Evolutionary conservation across 1,139 yeast species (phyloP).

Genomic region (Debaryomyces fabryi): DNA sequence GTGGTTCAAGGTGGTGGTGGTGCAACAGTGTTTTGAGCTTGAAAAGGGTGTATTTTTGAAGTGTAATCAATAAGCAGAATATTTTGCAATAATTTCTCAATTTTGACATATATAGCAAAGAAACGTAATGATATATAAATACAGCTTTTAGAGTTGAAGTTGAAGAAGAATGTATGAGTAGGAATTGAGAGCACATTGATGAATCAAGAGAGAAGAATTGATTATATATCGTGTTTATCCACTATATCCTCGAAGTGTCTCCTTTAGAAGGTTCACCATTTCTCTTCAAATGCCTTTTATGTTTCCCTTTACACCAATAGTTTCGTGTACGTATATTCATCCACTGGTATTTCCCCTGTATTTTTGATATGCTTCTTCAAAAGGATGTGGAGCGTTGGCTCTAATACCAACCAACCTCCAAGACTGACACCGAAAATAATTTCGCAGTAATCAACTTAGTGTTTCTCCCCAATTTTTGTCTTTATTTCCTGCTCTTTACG

Average conservation of each 20-base stretch:
- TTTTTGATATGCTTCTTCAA: constrained; percentile 16
- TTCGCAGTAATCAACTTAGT: constrained; percentile 6
- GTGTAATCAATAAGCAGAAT: not conserved
- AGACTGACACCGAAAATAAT: constrained; percentile 24
- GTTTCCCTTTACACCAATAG: constrained; percentile 18
- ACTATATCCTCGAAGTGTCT: constrained; percentile 22
- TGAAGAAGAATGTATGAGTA: not conserved
- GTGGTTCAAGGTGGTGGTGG: not conserved
- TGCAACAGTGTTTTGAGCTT: not conserved
- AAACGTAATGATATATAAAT: too few relatives aligned
- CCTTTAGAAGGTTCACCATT: constrained; percentile 25
- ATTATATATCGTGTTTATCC: not conserved
- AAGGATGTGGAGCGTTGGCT: constrained; percentile 30
- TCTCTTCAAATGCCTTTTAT: constrained; percentile 16
- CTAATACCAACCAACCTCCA: constrained; percentile 35
- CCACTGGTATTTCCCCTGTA: constrained; percentile 21
- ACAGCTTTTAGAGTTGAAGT: too few relatives aligned
- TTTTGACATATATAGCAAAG: not conserved
- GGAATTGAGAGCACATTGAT: too few relatives aligned
- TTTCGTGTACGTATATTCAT: constrained; percentile 23
- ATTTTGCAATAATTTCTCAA: constrained; percentile 3
- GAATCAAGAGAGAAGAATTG: too few relatives aligned
- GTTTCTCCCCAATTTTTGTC: not conserved
- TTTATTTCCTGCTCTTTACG: not conserved
- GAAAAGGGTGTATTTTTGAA: not conserved